A percentile compares a stretch with the other conserved stretches of the same genome.
Conservation (phyloP, 805 yeast genomes). For the Lachancea sp. region DNA sequence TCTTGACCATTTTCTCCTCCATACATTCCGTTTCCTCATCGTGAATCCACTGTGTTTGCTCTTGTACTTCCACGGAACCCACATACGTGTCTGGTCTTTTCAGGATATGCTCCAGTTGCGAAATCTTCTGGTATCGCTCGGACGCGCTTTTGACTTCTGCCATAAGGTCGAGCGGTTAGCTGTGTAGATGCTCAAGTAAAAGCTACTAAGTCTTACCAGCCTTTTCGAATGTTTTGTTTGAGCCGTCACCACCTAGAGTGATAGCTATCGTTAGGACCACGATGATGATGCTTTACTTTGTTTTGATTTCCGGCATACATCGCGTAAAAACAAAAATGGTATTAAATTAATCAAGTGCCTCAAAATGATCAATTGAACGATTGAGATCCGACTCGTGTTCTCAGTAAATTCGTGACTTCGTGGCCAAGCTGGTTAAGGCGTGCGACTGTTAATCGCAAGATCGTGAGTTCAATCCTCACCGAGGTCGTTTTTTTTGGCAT, state of each 20-base stretch:
- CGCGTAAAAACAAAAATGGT: background rate
- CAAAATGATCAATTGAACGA: too few relatives aligned
- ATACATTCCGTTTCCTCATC: constrained; percentile 58
- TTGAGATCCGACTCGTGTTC: background rate
- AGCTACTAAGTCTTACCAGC: background rate
- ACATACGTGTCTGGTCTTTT: constrained; percentile 97
- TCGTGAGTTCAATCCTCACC: constrained; percentile 57
- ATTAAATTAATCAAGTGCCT: background rate
- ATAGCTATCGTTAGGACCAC: too few relatives aligned
- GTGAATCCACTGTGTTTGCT: constrained; percentile 78
- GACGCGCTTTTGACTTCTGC: constrained; percentile 39
- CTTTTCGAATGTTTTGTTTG: too few relatives aligned
- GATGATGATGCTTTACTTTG: background rate
- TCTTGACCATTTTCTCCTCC: constrained; percentile 55
- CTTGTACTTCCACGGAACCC: constrained; percentile 85
- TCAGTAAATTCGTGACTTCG: constrained; percentile 9
- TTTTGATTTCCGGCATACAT: background rate
- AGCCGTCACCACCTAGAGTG: too few relatives aligned
- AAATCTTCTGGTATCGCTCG: constrained; percentile 84
- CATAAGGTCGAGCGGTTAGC: background rate
- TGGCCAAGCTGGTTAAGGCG: constrained; percentile 49
- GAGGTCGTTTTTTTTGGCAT: constrained; percentile 42
- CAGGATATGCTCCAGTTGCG: constrained; percentile 92
- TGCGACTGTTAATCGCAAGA: constrained; percentile 61
- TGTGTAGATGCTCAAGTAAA: background rate